Evolutionary conservation across 2,329 filamentous ascomycete species (phyloP).

Genomic region (Pseudogymnoascus sp.): DNA sequence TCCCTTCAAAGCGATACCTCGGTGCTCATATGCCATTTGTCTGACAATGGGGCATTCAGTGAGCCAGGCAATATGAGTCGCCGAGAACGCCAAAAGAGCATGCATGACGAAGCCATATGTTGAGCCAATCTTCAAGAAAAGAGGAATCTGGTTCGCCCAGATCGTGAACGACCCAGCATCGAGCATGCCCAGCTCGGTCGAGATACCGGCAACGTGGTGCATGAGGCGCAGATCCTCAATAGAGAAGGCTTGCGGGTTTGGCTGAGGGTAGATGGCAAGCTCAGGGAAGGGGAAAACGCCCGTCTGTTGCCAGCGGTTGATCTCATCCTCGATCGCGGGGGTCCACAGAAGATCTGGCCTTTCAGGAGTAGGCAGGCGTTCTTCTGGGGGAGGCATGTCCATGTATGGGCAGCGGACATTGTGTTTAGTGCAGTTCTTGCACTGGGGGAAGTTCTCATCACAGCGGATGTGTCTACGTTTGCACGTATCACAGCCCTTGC

Average conservation of each 20-base stretch:
- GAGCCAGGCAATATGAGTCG: conserved; percentile 85
- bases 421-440: conserved; percentile 97
- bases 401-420: conserved; percentile 98
- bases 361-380: conserved; percentile 52
- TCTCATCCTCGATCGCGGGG: conserved; percentile 71
- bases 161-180: conserved; percentile 78
- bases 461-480: conserved; percentile 96
- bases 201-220: conserved; percentile 81
- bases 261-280: conserved; percentile 67
- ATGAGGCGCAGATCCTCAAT: conserved; percentile 79
- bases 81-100: conserved; percentile 85
- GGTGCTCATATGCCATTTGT: conserved; percentile 84
- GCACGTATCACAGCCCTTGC: conserved; percentile 97
- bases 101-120: conserved; percentile 89
- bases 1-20: conserved; percentile 76
- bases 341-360: conserved; percentile 75
- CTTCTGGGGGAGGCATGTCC: conserved; percentile 66
- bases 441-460: conserved; percentile 96
- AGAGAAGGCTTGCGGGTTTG: conserved; percentile 65
- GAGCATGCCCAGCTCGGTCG: conserved; percentile 69
- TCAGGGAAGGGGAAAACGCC: conserved; percentile 81
- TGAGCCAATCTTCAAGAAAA: conserved; percentile 74
- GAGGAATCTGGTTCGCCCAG: conserved; percentile 89
- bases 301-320: conserved; percentile 77
- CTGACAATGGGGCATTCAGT: conserved; percentile 78